Base-by-base conservation (phyloP, 495 filamentous ascomycete species). In the Aspergillus ostianus region DNA sequence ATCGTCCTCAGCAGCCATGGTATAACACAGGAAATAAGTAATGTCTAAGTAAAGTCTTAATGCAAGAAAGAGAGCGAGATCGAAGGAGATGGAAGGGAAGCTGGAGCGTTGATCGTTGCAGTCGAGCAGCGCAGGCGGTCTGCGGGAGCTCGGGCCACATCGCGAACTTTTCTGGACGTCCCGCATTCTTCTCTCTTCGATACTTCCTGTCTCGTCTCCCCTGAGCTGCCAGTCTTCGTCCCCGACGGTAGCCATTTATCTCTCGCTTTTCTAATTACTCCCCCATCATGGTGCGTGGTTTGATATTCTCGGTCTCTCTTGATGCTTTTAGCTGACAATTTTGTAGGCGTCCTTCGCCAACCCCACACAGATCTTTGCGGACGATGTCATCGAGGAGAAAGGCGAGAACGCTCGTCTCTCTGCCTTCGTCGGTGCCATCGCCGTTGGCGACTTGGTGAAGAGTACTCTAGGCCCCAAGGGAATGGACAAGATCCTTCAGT, bases 401-500 rank as follows among this genome's bases (percentile, higher is more conserved):
- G 94, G 94, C 67, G 94, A 98, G 80, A 98, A 98, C 88, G 94
- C 94, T 62, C 91, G 94, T 84, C 86, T 98, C 60, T 91, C 91
- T 1, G 92, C 92, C 54, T 98, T 97, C 64, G 93, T 98, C 50
- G 93, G 93, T 70, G 94, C 95, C 66, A 98, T 98, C 69, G 94
- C 94, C 29, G 93, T 98, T 45, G 94, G 94, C 48, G 95, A 98
- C 71, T 73, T 96, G 66, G 94, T 98, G 23, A 98, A 98, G 84
- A 94, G 90, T 71, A 98, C 94, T 9, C 80, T 98, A 15, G 94
- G 94, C 13, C 95, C 94, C 2, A 97, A 98, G 80, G 94, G 94
- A 66, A 98, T 98, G 95, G 95, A 98, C 80, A 98, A 98, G 82
- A 98, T 98, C 74, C 78, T 98, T 73, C 94, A 98, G 73, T 97